phyloP scores from a whole-genome alignment of 176 grass and related monocot species.

The Puccinellia tenuiflora region DNA sequence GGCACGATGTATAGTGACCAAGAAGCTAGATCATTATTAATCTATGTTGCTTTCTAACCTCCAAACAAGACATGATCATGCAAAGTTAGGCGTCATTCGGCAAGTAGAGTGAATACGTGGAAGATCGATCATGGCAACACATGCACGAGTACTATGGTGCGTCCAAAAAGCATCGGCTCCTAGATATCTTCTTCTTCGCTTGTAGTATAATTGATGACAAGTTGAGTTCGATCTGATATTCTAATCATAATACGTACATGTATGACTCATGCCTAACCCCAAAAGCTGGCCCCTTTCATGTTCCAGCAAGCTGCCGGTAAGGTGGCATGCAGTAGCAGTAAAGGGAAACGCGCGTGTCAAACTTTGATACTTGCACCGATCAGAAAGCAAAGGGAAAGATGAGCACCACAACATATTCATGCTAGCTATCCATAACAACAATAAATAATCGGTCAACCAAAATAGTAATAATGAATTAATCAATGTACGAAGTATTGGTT shows the following conservation, averaged over 20 bases:
- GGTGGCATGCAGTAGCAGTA: constrained; percentile 17
- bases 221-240: constrained; percentile 24
- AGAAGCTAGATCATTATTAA: not conserved
- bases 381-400: constrained; percentile 27
- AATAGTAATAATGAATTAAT: not conserved
- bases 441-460: not conserved
- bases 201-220: constrained; percentile 27
- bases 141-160: constrained; percentile 7
- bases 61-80: constrained; percentile 8
- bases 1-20: too few relatives aligned
- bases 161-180: constrained; percentile 9
- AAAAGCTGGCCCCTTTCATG: constrained; percentile 1
- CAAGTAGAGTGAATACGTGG: constrained; percentile 27
- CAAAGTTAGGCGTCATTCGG: constrained; percentile 15
- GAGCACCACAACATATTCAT: not conserved
- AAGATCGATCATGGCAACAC: constrained; percentile 9
- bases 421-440: constrained; percentile 15
- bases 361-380: constrained; percentile 44
- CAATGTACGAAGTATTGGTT: not conserved
- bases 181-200: not conserved
- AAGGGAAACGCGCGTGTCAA: constrained; percentile 38
- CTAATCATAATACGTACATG: not conserved
- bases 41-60: constrained; percentile 16
- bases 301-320: constrained; percentile 17
- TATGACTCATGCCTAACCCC: constrained; percentile 33